Evolutionary conservation across 768 basidiomycete species (phyloP).

Genomic region (Calocybe gangraenosa): DNA sequence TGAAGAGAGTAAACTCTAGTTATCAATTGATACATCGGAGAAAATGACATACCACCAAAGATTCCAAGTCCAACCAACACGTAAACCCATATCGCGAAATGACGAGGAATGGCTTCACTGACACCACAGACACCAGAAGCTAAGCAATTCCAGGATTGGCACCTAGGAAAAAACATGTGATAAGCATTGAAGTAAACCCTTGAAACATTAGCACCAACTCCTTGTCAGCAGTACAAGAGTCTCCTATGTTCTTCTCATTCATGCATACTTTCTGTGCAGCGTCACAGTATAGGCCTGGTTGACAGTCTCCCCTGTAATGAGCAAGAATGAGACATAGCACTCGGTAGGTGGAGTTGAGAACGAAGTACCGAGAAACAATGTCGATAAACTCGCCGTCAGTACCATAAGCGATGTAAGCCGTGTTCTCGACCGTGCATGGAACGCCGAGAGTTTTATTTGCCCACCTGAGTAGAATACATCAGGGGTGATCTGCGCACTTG

Average conservation of each 20-base stretch:
- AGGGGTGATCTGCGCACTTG: background rate
- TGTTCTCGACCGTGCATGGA: constrained; percentile 72
- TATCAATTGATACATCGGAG: no score
- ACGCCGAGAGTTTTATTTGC: constrained; percentile 69
- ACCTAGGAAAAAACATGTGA: constrained; percentile 37
- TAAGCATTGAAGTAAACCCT: background rate
- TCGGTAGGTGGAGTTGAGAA: background rate
- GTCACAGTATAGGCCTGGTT: constrained; percentile 73
- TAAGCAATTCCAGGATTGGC: constrained; percentile 72
- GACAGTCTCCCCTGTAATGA: constrained; percentile 62
- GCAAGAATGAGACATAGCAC: background rate
- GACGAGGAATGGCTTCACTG: constrained; percentile 53
- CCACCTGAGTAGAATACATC: constrained; percentile 44
- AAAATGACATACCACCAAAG: constrained; percentile 51
- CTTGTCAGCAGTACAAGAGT: constrained; percentile 50
- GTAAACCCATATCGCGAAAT: constrained; percentile 69
- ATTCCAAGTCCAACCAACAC: constrained; percentile 67
- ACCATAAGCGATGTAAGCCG: constrained; percentile 69
- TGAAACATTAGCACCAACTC: constrained; percentile 30
- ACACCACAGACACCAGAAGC: constrained; percentile 57
- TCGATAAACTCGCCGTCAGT: constrained; percentile 60
- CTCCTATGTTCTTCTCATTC: constrained; percentile 52
- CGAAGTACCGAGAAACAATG: constrained; percentile 69
- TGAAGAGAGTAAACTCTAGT: no score
- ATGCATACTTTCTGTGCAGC: constrained; percentile 52